Evolutionary conservation across 306 rosid species (phyloP), one percentile per base, ranked within the genome.

Genomic region (Dalbergia cochinchinensis): DNA sequence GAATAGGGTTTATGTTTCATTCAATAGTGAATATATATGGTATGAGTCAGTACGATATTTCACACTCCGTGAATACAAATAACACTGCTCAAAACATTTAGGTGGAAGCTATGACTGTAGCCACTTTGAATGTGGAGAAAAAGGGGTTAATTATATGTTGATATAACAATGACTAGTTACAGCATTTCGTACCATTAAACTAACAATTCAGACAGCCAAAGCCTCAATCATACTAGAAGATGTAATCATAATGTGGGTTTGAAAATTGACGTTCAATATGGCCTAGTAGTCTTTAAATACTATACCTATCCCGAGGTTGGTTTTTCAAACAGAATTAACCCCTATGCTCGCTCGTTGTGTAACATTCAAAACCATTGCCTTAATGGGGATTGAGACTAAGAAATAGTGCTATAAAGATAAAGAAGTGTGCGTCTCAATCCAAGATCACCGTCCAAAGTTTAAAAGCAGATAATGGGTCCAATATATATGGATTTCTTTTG

Each of bases 381-480:
- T 70, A 65, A 73, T 41, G 22, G 69, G 51, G 63, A 51, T 58
- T 55, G 22, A 57, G 15, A 75, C 20, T 77, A 79, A 63, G 72
- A 11, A 53, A 50, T 63, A 26, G 31, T 26, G 31, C 31, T 26
- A 26, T 26, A 26, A 26, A 26, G 31, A 35, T 19, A 58, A 50
- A 80, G n/a, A 68, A 70, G 61, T 7, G 47, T 9, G 42, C 22
- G 81, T 85, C 82, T 64, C 51, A 70, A 65, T 85, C 85, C 42
- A 54, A 6, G 44, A 64, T 26, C 76, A 73, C 77, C 64, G 72
- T 10, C 88, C 87, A 71, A 63, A 26, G 22, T 60, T 35, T 13
- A 69, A 82, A 82, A 72, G 63, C 42, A 37, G 14, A 26, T 16
- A 12, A 73, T 70, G 86, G 87, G 82, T 54, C 87, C 83, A 44